Evolutionary conservation across 805 yeast genomes (phyloP).

Genomic region (Wickerhamomyces alni): DNA sequence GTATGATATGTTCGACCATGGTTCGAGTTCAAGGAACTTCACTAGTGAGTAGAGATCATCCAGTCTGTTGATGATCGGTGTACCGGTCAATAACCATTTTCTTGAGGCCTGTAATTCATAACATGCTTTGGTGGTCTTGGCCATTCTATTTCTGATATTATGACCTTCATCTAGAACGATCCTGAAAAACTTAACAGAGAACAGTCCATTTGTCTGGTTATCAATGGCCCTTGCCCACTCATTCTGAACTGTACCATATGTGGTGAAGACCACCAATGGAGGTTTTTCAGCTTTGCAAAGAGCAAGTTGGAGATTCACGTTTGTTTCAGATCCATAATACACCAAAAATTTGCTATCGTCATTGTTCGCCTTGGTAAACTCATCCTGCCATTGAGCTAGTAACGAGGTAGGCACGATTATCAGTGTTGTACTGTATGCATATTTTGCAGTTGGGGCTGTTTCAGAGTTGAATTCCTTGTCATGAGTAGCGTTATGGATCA

Average conservation of each 20-base stretch:
- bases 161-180: slow-evolving; percentile 89
- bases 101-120: slow-evolving; percentile 57
- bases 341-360: slow-evolving; percentile 44
- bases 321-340: slow-evolving; percentile 68
- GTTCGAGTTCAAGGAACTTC: slow-evolving; percentile 71
- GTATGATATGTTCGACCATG: slow-evolving; percentile 80
- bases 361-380: slow-evolving; percentile 54
- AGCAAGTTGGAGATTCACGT: slow-evolving; percentile 37
- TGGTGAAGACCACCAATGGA: slow-evolving; percentile 72
- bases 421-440: slow-evolving; percentile 69
- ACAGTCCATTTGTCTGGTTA: slow-evolving; percentile 42
- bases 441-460: slow-evolving; percentile 23
- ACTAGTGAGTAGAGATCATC: slow-evolving; percentile 82
- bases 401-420: slow-evolving; percentile 88
- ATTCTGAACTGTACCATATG: slow-evolving; percentile 80
- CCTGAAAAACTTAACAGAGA: slow-evolving; percentile 67
- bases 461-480: slow-evolving; percentile 29
- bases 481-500: slow-evolving; percentile 59
- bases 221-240: slow-evolving; percentile 48
- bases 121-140: slow-evolving; percentile 76
- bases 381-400: slow-evolving; percentile 86
- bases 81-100: slow-evolving; percentile 87
- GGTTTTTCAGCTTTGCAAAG: slow-evolving; percentile 39
- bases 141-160: slow-evolving; percentile 69
- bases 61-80: slow-evolving; percentile 83